A percentile compares a stretch with the other conserved stretches of the same genome.
Evolutionary conservation across 768 basidiomycete species (phyloP).

Genomic region (Pilatotrama ljubarskyi): DNA sequence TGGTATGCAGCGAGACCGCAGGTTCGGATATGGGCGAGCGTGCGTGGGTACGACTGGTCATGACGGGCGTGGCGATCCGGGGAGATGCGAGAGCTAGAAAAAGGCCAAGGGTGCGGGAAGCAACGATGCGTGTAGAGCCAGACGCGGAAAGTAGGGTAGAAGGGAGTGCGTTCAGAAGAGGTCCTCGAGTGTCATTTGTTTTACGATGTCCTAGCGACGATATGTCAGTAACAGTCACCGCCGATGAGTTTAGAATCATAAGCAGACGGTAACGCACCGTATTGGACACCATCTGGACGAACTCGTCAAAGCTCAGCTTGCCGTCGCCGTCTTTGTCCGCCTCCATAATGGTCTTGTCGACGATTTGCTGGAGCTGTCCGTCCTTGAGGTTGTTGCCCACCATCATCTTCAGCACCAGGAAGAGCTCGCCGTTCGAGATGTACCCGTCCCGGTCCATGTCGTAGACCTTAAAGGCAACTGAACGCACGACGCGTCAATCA

Average conservation of each 20-base stretch:
- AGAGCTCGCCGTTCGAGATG: conserved; percentile 98
- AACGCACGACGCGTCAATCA: neutral
- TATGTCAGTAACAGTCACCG: neutral
- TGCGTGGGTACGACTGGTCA: conserved; percentile 7
- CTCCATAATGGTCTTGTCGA: conserved; percentile 99
- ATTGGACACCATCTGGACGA: conserved; percentile 94
- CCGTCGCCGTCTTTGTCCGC: conserved; percentile 98
- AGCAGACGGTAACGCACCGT: conserved; percentile 56
- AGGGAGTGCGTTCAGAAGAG: conserved; percentile 54
- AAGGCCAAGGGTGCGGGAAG: no score
- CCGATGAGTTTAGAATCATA: neutral
- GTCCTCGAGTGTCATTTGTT: conserved; percentile 98
- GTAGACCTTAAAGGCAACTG: conserved; percentile 99
- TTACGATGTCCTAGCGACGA: conserved; percentile 82
- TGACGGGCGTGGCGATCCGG: conserved; percentile 10
- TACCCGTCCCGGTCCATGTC: conserved; percentile 97
- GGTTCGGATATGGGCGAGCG: conserved; percentile 12
- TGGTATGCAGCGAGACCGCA: conserved; percentile 19
- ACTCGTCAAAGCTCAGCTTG: conserved; percentile 96
- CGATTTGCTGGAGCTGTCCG: conserved; percentile 98
- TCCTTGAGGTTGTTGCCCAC: conserved; percentile 99
- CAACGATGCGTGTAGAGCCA: no score
- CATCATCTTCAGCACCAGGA: conserved; percentile 99
- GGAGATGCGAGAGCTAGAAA: neutral
- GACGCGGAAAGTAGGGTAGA: neutral